These are phyloP conservation scores for Daldinia bambusicola DNA, from an alignment of 495 filamentous ascomycete species.

Conservation along the genomic window DNA sequence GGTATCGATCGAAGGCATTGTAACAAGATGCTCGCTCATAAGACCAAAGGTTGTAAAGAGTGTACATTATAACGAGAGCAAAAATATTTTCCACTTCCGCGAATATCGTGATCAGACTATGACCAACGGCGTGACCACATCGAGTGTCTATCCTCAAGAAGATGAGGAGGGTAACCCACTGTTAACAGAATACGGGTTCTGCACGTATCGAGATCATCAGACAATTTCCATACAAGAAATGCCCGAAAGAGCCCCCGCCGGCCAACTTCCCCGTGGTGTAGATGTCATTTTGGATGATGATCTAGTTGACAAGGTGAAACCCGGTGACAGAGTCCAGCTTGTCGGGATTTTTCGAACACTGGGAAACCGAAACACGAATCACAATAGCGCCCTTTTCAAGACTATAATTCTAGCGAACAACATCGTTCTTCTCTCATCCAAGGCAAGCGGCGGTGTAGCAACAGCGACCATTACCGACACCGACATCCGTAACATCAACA, in stretches of 20 bases:
- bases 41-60: constrained; percentile 97
- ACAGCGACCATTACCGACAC: constrained; percentile 95
- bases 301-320: constrained; percentile 93
- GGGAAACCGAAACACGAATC: constrained; percentile 89
- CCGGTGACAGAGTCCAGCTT: constrained; percentile 94
- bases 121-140: constrained; percentile 85
- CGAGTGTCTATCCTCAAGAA: constrained; percentile 93
- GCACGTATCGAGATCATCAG: constrained; percentile 95
- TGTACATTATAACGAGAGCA: constrained; percentile 91
- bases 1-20: constrained; percentile 97
- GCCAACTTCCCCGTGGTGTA: constrained; percentile 95
- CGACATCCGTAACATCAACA: constrained; percentile 98
- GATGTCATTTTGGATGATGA: constrained; percentile 98
- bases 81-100: constrained; percentile 81
- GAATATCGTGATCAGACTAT: constrained; percentile 97
- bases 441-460: constrained; percentile 93
- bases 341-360: constrained; percentile 94
- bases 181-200: constrained; percentile 94
- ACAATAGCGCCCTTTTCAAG: constrained; percentile 89
- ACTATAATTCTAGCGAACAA: constrained; percentile 95
- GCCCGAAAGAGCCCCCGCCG: constrained; percentile 95
- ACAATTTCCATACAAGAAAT: constrained; percentile 99
- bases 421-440: constrained; percentile 92
- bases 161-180: constrained; percentile 85
- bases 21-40: constrained; percentile 94